Evolutionary conservation across 2,329 filamentous ascomycete species (phyloP), one percentile per base, ranked within the genome.

Genomic region (Fonsecaea monophora): DNA sequence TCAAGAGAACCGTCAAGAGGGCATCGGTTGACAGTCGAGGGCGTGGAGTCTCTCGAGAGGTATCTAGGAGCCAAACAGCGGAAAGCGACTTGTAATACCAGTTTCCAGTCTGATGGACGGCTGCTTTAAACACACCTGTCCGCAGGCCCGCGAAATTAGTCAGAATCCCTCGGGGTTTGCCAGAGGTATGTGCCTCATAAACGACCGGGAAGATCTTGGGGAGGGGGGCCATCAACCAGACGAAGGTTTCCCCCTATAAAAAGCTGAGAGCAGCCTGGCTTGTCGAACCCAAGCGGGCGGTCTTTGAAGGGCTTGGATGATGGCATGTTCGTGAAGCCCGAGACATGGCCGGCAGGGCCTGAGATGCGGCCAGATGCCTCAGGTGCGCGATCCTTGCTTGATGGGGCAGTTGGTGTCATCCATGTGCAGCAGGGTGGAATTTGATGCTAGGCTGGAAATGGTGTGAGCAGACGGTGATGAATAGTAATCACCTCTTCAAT

Each of bases 31-130:
- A 58, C 10, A 40, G 54, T 56, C 15, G 48, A 56, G 55, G 15
- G 56, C 50, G 65, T 63, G 60, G 65, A 63, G 55, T 67, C 65
- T 53, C 45, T 40, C 54, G 15, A 53, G 48, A 62, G 54, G 32
- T 32, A 32, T 32, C 6, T 32, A 53, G 42, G n/a, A 48, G 45
- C 38, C 34, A 63, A 62, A 58, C 53, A 55, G 55, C 54, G 42
- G 37, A 30, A 61, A 55, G 60, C 45, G 42, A 18, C 34, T 50
- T 60, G 65, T 67, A 67, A 67, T 67, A 67, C 32, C 18, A 38
- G 48, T 18, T 10, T 18, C 21, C 32, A 13, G 30, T 50, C 55
- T 42, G 13, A 3, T 13, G 45, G 45, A 53, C 45, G 40, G 65
- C 65, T 61, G 65, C 65, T 67, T 67, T 67, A 61, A 60, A 30